Evolutionary conservation across 306 rosid genomes (phyloP).

Genomic region (Trichosanthes truncata): DNA sequence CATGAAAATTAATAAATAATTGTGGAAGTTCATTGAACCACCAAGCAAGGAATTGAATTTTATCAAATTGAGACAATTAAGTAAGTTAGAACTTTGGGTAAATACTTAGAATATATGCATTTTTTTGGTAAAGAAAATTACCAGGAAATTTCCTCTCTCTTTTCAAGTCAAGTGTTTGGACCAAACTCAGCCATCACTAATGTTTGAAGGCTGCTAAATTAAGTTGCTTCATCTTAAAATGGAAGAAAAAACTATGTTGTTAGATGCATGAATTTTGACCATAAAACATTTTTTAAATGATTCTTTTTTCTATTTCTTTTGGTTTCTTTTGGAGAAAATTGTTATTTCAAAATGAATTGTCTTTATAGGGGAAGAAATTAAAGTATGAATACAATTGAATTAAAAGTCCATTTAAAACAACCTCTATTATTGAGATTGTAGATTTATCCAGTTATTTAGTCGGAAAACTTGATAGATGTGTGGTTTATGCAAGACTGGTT

Average conservation of each 20-base stretch:
- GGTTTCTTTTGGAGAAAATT: neutral
- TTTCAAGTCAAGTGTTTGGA: neutral
- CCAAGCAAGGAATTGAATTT: neutral
- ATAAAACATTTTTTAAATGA: neutral
- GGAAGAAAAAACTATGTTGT: neutral
- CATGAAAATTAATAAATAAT: neutral
- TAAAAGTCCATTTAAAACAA: neutral
- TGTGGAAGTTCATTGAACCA: neutral
- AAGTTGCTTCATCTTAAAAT: neutral
- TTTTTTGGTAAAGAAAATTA: neutral
- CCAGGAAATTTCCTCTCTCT: neutral
- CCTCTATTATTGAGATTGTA: no score
- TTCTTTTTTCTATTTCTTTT: neutral
- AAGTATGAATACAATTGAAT: neutral
- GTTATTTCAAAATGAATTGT: neutral
- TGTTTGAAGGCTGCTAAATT: neutral
- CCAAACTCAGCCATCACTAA: neutral
- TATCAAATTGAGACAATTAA: neutral
- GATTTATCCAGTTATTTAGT: neutral
- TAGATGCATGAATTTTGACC: neutral
- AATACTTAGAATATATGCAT: neutral
- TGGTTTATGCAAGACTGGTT: neutral
- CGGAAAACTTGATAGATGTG: neutral
- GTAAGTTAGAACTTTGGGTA: neutral
- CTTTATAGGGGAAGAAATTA: neutral